Base-by-base conservation (phyloP, 495 filamentous ascomycete genomes). In the Xylaria scruposa region DNA sequence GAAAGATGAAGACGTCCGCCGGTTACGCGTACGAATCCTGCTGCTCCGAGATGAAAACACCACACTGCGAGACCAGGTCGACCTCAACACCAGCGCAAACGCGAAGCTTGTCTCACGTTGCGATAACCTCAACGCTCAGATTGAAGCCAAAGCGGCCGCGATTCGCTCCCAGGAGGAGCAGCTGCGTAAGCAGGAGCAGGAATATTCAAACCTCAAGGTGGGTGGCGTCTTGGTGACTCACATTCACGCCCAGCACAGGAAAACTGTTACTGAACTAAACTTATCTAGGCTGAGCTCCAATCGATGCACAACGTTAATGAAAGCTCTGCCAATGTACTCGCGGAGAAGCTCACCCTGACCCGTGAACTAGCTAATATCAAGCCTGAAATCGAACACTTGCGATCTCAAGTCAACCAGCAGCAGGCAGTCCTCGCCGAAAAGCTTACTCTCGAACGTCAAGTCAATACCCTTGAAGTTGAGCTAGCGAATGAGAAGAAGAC, bases 361-460 rank as follows among this genome's bases (percentile, higher is more conserved):
- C 90, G 91, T 46, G 92, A 97, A 74, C 77, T 97, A 10, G 84
- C 90, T 31, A 81, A 84, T 31, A 75, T 95, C 56, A 92, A 91
- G 74, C 90, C 91, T 44, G 94, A 97, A 77, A 72, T 97, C 9
- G 93, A 97, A 65, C 90, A 93, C 75, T 84, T 97, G 15, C 87
- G 88, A 71, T 87, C 90, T 2, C 93, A 97, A 78, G 86, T 88
- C 29, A 81, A 85, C 19, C 88, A 89, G 31, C 85, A 92, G 51
- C 90, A 93, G 73, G 84, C 85, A 7, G 79, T 91, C 8, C 83
- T 94, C 33, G 83, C 90, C 2, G 92, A 95, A 75, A 97, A 96
- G 73, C 80, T 94, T 21, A 86, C 90, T 19, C 79, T 97, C 17
- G 89, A 94, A 75, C 87, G 92, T 36, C 90, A 94, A 78, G 78